These are phyloP conservation scores for Schizothecium vesticola DNA, from an alignment of 495 filamentous ascomycete species.

Conservation along the genomic window DNA sequence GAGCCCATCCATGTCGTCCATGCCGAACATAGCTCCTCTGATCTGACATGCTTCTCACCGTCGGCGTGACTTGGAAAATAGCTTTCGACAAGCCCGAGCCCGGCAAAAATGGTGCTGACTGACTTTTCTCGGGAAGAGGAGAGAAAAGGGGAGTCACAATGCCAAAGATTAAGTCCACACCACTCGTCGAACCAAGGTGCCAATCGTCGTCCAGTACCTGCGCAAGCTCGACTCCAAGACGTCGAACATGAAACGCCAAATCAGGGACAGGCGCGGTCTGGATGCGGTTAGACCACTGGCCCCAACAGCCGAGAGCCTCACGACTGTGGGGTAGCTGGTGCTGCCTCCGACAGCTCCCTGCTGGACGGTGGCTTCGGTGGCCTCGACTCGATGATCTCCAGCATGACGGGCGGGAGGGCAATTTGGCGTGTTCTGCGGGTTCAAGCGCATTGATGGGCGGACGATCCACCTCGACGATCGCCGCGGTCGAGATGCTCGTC, in stretches of 20 bases:
- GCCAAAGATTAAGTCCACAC: slow-evolving; percentile 6
- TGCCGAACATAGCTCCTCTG: background rate
- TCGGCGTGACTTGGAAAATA: background rate
- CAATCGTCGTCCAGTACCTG: slow-evolving; percentile 13
- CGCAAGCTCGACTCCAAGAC: slow-evolving; percentile 8
- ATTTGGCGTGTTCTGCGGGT: slow-evolving; percentile 11
- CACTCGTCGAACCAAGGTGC: slow-evolving; percentile 9
- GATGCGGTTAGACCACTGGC: slow-evolving; percentile 7
- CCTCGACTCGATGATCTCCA: background rate
- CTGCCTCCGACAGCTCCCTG: background rate
- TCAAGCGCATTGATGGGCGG: slow-evolving; percentile 13
- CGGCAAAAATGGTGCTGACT: background rate
- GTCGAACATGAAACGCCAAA: slow-evolving; percentile 13
- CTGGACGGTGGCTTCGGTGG: background rate
- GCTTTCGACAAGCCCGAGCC: background rate
- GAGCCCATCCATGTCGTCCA: background rate
- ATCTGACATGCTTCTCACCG: background rate
- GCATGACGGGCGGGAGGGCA: background rate
- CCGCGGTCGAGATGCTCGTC: background rate
- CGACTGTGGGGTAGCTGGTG: background rate
- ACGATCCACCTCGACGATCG: background rate
- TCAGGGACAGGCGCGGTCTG: background rate
- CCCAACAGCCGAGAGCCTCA: slow-evolving; percentile 11
- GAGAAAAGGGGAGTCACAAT: background rate
- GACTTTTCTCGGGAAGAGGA: background rate